phyloP scores from a whole-genome alignment of 2,329 filamentous ascomycete genomes.

The Fusarium heterosporum region DNA sequence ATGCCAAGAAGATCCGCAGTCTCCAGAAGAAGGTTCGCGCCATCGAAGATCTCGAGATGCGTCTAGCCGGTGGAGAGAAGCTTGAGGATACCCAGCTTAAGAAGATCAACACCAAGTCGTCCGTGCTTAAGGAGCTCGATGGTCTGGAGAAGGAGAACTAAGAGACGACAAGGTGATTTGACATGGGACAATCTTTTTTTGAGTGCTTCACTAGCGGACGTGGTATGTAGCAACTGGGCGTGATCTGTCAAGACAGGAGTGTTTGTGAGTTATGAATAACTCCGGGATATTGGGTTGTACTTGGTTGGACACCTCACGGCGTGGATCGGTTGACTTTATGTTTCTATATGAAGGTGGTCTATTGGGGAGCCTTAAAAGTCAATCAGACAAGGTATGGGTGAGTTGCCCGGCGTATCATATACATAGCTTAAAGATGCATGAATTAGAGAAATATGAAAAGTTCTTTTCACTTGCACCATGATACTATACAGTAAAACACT shows the following conservation, averaged over 20 bases:
- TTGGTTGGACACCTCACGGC: slow-evolving; percentile 36
- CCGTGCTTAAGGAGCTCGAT: slow-evolving; percentile 86
- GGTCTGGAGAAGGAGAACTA: slow-evolving; percentile 57
- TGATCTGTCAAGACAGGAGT: slow-evolving; percentile 21
- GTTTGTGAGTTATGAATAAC: slow-evolving; percentile 21
- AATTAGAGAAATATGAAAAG: slow-evolving; percentile 23
- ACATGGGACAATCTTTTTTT: slow-evolving; percentile 11
- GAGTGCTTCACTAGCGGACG: slow-evolving; percentile 7
- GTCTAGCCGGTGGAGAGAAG: slow-evolving; percentile 93
- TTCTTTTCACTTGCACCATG: neutral
- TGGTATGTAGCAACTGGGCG: slow-evolving; percentile 15
- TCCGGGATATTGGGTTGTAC: slow-evolving; percentile 29
- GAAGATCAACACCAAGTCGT: slow-evolving; percentile 92
- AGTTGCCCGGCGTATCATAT: slow-evolving; percentile 28
- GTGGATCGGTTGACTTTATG: slow-evolving; percentile 30
- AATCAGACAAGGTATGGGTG: slow-evolving; percentile 22
- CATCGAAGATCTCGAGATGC: slow-evolving; percentile 98
- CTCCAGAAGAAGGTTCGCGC: slow-evolving; percentile 97
- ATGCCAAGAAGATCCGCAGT: slow-evolving; percentile 93
- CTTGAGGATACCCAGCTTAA: slow-evolving; percentile 98
- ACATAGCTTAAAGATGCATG: slow-evolving; percentile 22
- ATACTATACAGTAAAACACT: too few relatives aligned
- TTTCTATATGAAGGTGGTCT: slow-evolving; percentile 17
- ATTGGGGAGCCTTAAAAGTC: slow-evolving; percentile 35
- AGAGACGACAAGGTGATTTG: neutral